Evolutionary conservation across 176 grass and related monocot species (phyloP).

Genomic region (Pontederia paniculata): DNA sequence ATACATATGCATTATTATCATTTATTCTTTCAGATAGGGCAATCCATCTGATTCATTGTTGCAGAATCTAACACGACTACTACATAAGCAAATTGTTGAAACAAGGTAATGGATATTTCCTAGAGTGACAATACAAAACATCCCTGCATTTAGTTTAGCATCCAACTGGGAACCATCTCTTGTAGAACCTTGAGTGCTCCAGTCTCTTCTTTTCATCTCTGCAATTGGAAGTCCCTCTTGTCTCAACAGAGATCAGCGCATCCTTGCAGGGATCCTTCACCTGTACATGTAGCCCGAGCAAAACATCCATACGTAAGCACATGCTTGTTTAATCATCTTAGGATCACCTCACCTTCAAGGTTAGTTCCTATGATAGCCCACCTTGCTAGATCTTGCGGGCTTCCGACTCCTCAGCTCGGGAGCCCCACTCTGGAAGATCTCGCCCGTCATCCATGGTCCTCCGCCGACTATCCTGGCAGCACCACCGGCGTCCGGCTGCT

Average conservation of each 20-base stretch:
- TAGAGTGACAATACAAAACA: too few species aligned
- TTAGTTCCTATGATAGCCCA: slow-evolving; percentile 11
- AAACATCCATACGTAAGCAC: background rate
- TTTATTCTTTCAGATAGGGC: too few species aligned
- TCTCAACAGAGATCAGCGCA: background rate
- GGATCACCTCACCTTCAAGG: slow-evolving; percentile 6
- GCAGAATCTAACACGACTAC: too few species aligned
- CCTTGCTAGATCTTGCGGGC: too few species aligned
- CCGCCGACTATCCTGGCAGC: background rate
- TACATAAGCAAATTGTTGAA: too few species aligned
- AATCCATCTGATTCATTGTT: too few species aligned
- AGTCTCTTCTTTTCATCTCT: slow-evolving; percentile 31
- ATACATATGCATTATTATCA: too few species aligned
- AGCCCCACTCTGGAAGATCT: slow-evolving; percentile 20
- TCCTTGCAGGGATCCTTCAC: background rate
- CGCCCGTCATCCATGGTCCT: slow-evolving; percentile 23
- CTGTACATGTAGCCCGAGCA: background rate
- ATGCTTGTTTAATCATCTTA: background rate
- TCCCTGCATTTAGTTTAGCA: slow-evolving; percentile 15
- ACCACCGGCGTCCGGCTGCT: too few species aligned
- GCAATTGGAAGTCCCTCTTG: slow-evolving; percentile 22
- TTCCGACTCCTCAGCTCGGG: slow-evolving; percentile 12
- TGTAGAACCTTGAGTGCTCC: slow-evolving; percentile 1
- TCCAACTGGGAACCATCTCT: slow-evolving; percentile 29
- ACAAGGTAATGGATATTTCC: too few species aligned